These are phyloP conservation scores for Trypethelium eluteriae DNA, from an alignment of 495 filamentous ascomycete genomes.

Conservation along the genomic window DNA sequence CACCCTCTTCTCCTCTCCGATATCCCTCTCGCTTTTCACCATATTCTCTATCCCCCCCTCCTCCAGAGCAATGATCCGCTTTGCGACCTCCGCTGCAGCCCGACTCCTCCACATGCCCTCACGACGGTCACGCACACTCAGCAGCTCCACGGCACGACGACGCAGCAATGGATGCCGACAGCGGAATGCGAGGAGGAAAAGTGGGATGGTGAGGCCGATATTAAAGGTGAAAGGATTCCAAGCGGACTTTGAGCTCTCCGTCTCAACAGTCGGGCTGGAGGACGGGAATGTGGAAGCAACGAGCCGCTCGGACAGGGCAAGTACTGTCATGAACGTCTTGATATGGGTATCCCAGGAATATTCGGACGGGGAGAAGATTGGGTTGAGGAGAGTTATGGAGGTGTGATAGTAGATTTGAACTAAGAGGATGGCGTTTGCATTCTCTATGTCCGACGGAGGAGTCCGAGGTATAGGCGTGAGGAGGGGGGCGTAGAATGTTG, in stretches of 20 bases:
- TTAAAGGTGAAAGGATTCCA: neutral
- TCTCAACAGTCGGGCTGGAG: too few species aligned
- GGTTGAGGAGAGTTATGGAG: neutral
- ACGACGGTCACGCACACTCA: neutral
- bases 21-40: neutral
- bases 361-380: neutral
- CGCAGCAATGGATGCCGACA: neutral
- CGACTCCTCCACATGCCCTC: neutral
- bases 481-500: neutral
- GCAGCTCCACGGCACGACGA: neutral
- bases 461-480: neutral
- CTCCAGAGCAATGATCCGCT: neutral
- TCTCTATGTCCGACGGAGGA: neutral
- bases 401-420: neutral
- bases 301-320: neutral
- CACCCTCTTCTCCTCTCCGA: neutral
- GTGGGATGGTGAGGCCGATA: neutral
- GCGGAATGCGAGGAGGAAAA: neutral
- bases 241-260: too few species aligned
- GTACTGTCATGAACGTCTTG: neutral
- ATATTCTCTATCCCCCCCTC: neutral
- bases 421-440: neutral
- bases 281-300: neutral
- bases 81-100: neutral
- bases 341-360: neutral